Percentiles rank a stretch among this genome's conserved stretches.
phyloP scores from a whole-genome alignment of 352 stramenopile species.

The Peronospora belbahrii region DNA sequence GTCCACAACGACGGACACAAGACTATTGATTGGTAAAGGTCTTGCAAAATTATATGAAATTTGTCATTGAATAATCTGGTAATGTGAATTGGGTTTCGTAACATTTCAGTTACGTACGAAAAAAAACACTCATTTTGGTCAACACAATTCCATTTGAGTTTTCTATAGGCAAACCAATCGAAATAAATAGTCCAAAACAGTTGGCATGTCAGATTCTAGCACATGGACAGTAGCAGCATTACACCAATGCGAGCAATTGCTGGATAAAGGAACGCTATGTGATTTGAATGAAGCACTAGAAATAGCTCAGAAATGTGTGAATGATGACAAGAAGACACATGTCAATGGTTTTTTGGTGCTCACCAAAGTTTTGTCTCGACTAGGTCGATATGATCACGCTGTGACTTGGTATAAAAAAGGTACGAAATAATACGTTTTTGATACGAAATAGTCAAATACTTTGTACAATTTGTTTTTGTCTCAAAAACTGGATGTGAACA shows the following conservation, averaged over 20 bases:
- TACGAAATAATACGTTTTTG: constrained; percentile 22
- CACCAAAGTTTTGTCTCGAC: constrained; percentile 25
- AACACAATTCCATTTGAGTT: neutral
- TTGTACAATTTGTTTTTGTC: neutral
- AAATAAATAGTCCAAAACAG: neutral
- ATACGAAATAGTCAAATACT: neutral
- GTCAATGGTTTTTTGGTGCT: constrained; percentile 31
- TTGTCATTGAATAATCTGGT: too few species aligned
- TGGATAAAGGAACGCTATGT: constrained; percentile 14
- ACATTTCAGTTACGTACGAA: too few species aligned
- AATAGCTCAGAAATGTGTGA: constrained; percentile 24
- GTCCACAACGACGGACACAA: too few species aligned
- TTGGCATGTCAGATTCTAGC: neutral
- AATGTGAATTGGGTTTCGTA: too few species aligned
- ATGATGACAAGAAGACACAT: constrained; percentile 12
- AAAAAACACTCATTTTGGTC: neutral
- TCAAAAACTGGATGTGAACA: too few species aligned
- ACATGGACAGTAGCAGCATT: neutral
- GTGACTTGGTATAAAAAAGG: constrained; percentile 47
- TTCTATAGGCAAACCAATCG: neutral
- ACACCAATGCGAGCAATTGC: constrained; percentile 23
- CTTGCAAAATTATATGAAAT: too few species aligned
- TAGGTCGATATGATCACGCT: constrained; percentile 30
- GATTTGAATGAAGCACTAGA: constrained; percentile 24
- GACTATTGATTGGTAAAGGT: too few species aligned